Conservation (phyloP, 805 yeast genomes). For the Starmerella vaccinii region DNA sequence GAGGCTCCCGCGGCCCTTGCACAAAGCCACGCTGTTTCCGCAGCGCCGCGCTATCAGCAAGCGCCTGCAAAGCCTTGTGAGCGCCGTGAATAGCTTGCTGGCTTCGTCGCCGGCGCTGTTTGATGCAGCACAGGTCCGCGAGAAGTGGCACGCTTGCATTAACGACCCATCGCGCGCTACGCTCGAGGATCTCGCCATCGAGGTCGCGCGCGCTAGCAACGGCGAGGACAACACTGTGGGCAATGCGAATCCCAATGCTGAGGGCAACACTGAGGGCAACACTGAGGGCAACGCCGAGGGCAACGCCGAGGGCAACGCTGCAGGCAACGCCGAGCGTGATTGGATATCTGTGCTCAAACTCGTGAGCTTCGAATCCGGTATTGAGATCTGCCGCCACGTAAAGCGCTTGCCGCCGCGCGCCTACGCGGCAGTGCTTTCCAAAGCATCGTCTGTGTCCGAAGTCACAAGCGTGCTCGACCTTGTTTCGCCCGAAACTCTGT, state of each 20-base stretch:
- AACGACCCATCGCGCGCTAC: conserved; percentile 1
- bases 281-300: too few species aligned
- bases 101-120: conserved; percentile 6
- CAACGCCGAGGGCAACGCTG: too few species aligned
- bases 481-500: conserved; percentile 9
- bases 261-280: too few species aligned
- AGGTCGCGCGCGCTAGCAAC: conserved; percentile 1
- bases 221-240: too few species aligned
- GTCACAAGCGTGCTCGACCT: background rate
- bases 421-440: conserved; percentile 9
- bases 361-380: conserved; percentile 2
- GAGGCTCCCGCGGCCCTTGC: conserved; percentile 6
- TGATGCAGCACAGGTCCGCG: background rate
- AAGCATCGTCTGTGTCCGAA: background rate
- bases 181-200: conserved; percentile 5
- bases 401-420: background rate
- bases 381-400: background rate
- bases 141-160: conserved; percentile 11
- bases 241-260: too few species aligned
- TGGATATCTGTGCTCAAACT: conserved; percentile 14
- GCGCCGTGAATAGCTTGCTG: conserved; percentile 11
- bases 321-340: background rate
- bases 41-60: background rate
- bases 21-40: background rate
- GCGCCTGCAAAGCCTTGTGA: conserved; percentile 9